A percentile compares a stretch with the other conserved stretches of the same genome.
Conservation (phyloP, 1,139 yeast genomes). For the Meyerozyma elateridarum region DNA sequence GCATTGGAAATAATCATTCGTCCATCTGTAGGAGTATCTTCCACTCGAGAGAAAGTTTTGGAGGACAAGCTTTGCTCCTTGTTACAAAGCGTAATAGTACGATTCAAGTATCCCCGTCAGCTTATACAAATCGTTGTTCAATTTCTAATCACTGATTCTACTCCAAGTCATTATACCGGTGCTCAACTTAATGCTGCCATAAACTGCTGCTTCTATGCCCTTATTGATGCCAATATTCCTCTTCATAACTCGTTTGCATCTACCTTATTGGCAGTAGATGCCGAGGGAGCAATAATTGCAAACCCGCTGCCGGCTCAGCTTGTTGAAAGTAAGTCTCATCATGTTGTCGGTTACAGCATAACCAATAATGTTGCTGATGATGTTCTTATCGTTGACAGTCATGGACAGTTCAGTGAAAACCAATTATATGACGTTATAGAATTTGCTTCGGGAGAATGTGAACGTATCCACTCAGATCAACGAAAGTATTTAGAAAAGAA, state of each 20-base stretch:
- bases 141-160: constrained; percentile 58
- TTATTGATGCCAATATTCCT: constrained; percentile 76
- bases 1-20: constrained; percentile 76
- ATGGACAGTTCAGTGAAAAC: constrained; percentile 61
- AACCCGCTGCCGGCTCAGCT: constrained; percentile 44
- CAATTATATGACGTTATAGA: constrained; percentile 49
- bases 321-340: constrained; percentile 49
- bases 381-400: constrained; percentile 63
- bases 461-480: constrained; percentile 40
- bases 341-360: constrained; percentile 61
- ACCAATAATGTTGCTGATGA: constrained; percentile 47
- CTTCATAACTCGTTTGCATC: constrained; percentile 60
- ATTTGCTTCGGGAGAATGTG: constrained; percentile 43
- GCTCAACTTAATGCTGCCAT: constrained; percentile 68
- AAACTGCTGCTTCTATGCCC: constrained; percentile 68
- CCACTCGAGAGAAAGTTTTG: constrained; percentile 71
- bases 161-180: constrained; percentile 26
- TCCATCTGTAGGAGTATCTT: constrained; percentile 72
- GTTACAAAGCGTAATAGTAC: constrained; percentile 55
- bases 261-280: constrained; percentile 20
- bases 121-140: constrained; percentile 86
- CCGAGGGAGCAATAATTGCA: constrained; percentile 26
- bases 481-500: constrained; percentile 46
- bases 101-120: constrained; percentile 76
- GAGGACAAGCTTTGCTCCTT: constrained; percentile 69